These are phyloP conservation scores for Blastocystis sp. DNA, from an alignment of 352 stramenopile species.

Conservation along the genomic window DNA sequence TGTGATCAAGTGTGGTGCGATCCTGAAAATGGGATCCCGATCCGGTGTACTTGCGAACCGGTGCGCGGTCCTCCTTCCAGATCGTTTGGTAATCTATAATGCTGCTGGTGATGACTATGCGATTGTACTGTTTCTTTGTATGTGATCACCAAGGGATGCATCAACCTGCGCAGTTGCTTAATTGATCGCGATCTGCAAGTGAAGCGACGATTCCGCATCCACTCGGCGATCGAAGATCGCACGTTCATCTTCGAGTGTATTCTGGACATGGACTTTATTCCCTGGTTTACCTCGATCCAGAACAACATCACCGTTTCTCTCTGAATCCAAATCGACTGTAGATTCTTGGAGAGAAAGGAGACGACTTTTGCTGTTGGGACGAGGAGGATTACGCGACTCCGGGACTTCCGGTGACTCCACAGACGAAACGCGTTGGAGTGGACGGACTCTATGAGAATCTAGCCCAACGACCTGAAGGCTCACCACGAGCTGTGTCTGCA, in stretches of 20 bases:
- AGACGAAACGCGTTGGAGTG: background rate
- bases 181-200: slow-evolving; percentile 39
- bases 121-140: background rate
- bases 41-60: slow-evolving; percentile 18
- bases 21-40: slow-evolving; percentile 43
- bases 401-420: background rate
- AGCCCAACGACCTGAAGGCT: background rate
- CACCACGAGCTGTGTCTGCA: background rate
- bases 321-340: background rate
- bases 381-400: slow-evolving; percentile 51
- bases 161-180: slow-evolving; percentile 5
- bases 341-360: background rate
- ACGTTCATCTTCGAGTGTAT: slow-evolving; percentile 26
- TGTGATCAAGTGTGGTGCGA: slow-evolving; percentile 12
- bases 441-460: background rate
- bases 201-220: slow-evolving; percentile 14
- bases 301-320: slow-evolving; percentile 21
- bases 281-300: slow-evolving; percentile 35
- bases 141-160: background rate
- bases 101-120: slow-evolving; percentile 1
- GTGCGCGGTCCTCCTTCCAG: slow-evolving; percentile 30
- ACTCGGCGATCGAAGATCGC: background rate
- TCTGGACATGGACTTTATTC: slow-evolving; percentile 4
- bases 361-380: slow-evolving; percentile 16
- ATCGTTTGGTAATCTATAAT: slow-evolving; percentile 44